A percentile compares a stretch with the other conserved stretches of the same genome.
phyloP scores from a whole-genome alignment of 2,329 filamentous ascomycete species.

The Pseudohalonectria lignicola region DNA sequence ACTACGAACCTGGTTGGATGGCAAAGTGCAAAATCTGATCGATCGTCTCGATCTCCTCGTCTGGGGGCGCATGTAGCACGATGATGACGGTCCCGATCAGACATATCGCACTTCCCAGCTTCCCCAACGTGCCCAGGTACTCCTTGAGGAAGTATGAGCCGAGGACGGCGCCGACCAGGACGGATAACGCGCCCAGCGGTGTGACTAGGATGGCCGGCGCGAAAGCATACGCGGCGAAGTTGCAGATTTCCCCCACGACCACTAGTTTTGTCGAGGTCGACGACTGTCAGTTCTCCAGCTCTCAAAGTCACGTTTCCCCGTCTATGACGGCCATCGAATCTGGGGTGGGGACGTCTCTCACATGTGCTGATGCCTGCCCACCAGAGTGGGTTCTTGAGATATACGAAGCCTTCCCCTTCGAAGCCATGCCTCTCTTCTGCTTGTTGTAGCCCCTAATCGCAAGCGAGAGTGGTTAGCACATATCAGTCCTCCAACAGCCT shows the following conservation, averaged over 20 bases:
- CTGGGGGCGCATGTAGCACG: constrained; percentile 90
- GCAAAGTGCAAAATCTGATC: constrained; percentile 88
- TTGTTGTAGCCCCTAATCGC: constrained; percentile 53
- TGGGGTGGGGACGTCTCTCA: constrained; percentile 37
- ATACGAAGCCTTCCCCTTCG: constrained; percentile 91
- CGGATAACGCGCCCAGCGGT: constrained; percentile 83
- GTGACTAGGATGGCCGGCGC: constrained; percentile 98
- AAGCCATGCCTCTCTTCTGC: constrained; percentile 88
- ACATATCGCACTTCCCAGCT: constrained; percentile 91
- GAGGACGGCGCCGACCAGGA: constrained; percentile 87
- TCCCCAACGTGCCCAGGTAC: constrained; percentile 79
- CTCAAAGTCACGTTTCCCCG: no score
- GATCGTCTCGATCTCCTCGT: constrained; percentile 82
- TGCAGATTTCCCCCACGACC: constrained; percentile 86
- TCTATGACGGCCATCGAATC: no score
- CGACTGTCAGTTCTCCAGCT: constrained; percentile 5
- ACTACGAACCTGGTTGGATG: constrained; percentile 72
- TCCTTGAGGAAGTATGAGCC: constrained; percentile 93
- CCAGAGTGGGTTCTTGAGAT: constrained; percentile 91
- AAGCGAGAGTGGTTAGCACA: background rate
- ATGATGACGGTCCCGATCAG: constrained; percentile 95
- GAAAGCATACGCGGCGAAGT: constrained; percentile 97
- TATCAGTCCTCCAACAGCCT: no score
- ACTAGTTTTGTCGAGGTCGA: constrained; percentile 38
- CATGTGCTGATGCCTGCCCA: constrained; percentile 89